phyloP scores from a whole-genome alignment of 2,329 filamentous ascomycete species.

The Sarocladiaceae sp. region DNA sequence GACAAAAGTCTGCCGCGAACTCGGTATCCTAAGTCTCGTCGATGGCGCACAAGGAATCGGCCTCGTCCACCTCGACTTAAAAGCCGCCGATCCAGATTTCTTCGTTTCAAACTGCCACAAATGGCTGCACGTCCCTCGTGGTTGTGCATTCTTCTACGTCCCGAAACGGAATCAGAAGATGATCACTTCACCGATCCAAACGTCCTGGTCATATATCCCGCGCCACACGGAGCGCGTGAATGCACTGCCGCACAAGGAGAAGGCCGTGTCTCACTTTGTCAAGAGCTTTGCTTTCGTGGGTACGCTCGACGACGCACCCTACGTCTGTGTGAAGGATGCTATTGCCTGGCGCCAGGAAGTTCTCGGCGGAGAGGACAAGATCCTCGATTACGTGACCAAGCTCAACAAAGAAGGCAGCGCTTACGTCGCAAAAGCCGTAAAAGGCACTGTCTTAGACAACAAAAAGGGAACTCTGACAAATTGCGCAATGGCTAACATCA shows the following conservation, averaged over 20 bases:
- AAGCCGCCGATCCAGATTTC: slow-evolving; percentile 71
- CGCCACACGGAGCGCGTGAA: slow-evolving; percentile 21
- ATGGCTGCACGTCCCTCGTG: slow-evolving; percentile 80
- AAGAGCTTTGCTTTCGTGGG: slow-evolving; percentile 72
- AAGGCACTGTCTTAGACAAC: slow-evolving; percentile 71
- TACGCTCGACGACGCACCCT: slow-evolving; percentile 69
- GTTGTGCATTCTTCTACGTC: slow-evolving; percentile 77
- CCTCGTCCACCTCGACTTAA: slow-evolving; percentile 68
- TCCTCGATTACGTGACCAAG: slow-evolving; percentile 57
- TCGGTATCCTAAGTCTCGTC: slow-evolving; percentile 67
- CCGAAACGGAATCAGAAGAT: slow-evolving; percentile 70
- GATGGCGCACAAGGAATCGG: slow-evolving; percentile 86
- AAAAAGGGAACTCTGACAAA: slow-evolving; percentile 53
- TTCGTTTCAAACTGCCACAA: slow-evolving; percentile 86
- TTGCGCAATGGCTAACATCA: slow-evolving; percentile 70
- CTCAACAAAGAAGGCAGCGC: slow-evolving; percentile 63
- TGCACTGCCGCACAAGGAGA: slow-evolving; percentile 39
- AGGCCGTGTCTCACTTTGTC: slow-evolving; percentile 59
- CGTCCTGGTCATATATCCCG: slow-evolving; percentile 72
- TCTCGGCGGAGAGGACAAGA: slow-evolving; percentile 69
- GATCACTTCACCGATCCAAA: slow-evolving; percentile 71
- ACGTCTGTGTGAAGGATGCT: slow-evolving; percentile 66
- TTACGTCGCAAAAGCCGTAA: slow-evolving; percentile 56
- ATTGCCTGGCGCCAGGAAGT: slow-evolving; percentile 65
- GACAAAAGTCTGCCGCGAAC: slow-evolving; percentile 57